Base-by-base conservation (phyloP, 2,329 filamentous ascomycete genomes). In the Colletotrichum lupini region DNA sequence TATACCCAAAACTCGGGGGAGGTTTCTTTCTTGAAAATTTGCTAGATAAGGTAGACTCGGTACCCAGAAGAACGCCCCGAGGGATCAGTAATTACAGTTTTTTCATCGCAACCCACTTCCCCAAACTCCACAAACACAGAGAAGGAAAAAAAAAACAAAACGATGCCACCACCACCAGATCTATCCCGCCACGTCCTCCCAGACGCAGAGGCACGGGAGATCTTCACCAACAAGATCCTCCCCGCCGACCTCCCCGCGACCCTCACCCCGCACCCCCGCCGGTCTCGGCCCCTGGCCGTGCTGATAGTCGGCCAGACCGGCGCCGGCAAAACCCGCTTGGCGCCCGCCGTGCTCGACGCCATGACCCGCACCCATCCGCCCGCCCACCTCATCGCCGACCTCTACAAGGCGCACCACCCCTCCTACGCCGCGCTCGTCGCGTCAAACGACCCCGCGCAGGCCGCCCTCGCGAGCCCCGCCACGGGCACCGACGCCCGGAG, bases 381-480 rank as follows among this genome's bases (percentile, higher is more conserved):
- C 19, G 81, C 80, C 22, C 85, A 87, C 79, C 82, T 87, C 75
- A 83, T 87, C 68, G 85, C 85, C 67, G 85, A 87, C 81, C 84
- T 83, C 26, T 87, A 86, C 82, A 87, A 87, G 76, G 82, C 82
- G 4, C 84, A 86, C 79, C 85, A 87, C 77, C 86, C 86, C 0
- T 73, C 79, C 22, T 86, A 86, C 77, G 35, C 75, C 16, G n/a
- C 65, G 3, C 79, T 85, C 30, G 74, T 83, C 22, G 67, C 76
- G 1, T 72, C 72, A 11, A 76, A 76, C 2, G 73, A 77, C 16
- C 81, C 83, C 4, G 73, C 78, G 2, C 78, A 84, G 22, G 84
- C 85, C 3, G 3, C 76, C 81, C 0, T 42, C 37, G 37, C 37
- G 14, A 42, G 37, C 37, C 37, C 37, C 12, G 83, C 83, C 5